Conservation (phyloP, 169 alveolate genomes). For the Plasmodium berghei region DNA sequence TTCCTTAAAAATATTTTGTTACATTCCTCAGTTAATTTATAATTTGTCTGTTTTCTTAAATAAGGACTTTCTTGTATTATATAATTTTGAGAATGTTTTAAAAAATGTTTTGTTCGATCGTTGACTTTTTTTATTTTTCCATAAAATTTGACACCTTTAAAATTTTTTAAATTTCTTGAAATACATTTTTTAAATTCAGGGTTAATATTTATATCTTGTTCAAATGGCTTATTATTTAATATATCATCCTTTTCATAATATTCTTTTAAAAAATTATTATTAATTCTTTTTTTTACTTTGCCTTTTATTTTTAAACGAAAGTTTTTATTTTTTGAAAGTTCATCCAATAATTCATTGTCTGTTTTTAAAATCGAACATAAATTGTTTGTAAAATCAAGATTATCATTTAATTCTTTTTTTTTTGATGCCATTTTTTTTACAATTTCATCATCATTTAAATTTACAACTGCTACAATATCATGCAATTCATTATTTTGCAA, state of each 20-base stretch:
- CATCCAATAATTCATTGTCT: conserved; percentile 10
- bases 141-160: conserved; percentile 16
- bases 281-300: conserved; percentile 11
- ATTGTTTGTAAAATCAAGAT: conserved; percentile 2
- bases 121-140: conserved; percentile 21
- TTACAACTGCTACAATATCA: conserved; percentile 16
- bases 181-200: conserved; percentile 17
- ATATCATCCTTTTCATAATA: neutral
- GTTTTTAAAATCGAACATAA: conserved; percentile 13
- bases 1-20: neutral
- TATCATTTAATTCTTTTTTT: conserved; percentile 18
- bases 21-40: too few species aligned
- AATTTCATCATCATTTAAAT: conserved; percentile 16
- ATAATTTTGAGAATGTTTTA: too few species aligned
- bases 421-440: neutral
- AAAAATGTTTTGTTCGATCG: too few species aligned
- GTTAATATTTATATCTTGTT: neutral
- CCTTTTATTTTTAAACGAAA: conserved; percentile 34
- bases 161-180: conserved; percentile 5
- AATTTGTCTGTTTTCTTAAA: too few species aligned
- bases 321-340: conserved; percentile 20
- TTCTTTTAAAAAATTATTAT: neutral
- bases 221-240: neutral
- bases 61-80: too few species aligned
- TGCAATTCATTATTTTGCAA: conserved; percentile 9